Base-by-base conservation (phyloP, 495 filamentous ascomycete genomes). In the Aspergillus conjunctus region DNA sequence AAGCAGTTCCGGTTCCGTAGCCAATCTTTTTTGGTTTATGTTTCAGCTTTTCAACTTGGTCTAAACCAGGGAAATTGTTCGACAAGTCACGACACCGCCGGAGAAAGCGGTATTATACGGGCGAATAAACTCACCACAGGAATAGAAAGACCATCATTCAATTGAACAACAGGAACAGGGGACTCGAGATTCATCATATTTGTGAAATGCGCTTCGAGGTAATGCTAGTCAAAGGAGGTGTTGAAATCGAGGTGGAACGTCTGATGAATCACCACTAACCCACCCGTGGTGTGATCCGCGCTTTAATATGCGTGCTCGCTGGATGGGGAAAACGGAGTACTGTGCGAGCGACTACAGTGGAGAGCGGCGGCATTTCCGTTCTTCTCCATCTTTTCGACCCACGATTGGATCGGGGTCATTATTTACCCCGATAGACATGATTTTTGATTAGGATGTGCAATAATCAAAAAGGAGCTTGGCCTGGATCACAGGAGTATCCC, bases 81-180 rank as follows among this genome's bases (percentile, higher is more conserved):
- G 2, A 26, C 26, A 26, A n/a, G 26, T 26, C 26, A 26, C 26
- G 26, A 26, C 26, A 2, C 26, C 26, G 0, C 26, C n/a, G 15
- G n/a, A 15, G 10, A 4, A 30, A 54, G 17, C 12, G 34, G 11
- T 9, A 37, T 22, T 9, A 37, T 22, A 22, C 10, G 12, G 33
- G 26, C 52, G 3, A n/a, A 22, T 48, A 46, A 15, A 71, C 82
- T 71, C 68, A 90, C 88, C 73, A 91, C 76, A 15, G 91, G 91
- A 30, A 94, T 87, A 22, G 83, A 80, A 48, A 83, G 85, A 17
- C 87, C 89, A 73, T 94, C 90, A 61, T 85, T 88, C 54, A 94
- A 77, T 64, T 88, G 87, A 52, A 89, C 56, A 33, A 68, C 63
- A 44, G 71, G 81, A 43, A 85, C 81, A 4, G 67, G 60, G 18